Percentiles rank a stretch among this genome's conserved stretches.
phyloP scores from a whole-genome alignment of 169 alveolate genomes.

The Eimeria sp. region DNA sequence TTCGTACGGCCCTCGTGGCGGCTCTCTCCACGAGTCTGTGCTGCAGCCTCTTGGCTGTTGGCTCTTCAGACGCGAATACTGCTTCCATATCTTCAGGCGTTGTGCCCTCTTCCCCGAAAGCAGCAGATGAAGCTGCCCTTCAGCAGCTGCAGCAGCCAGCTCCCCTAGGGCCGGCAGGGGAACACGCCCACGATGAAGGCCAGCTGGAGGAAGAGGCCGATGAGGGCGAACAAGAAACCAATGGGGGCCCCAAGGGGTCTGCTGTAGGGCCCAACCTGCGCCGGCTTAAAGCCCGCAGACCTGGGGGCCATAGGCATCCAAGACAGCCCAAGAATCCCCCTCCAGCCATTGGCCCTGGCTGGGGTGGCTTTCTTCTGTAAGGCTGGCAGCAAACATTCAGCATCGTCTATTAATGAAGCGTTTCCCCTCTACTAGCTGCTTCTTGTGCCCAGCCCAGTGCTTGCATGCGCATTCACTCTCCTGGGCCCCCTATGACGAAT shows the following conservation, averaged over 20 bases:
- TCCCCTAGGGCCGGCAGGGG: neutral
- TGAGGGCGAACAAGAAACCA: neutral
- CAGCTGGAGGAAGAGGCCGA: neutral
- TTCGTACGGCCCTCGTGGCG: slow-evolving; percentile 14
- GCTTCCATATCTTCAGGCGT: neutral
- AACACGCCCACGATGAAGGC: neutral
- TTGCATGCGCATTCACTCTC: neutral
- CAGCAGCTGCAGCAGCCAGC: neutral
- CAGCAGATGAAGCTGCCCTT: neutral
- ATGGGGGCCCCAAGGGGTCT: neutral
- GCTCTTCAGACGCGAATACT: neutral
- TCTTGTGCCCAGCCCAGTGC: neutral
- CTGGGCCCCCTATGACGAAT: neutral
- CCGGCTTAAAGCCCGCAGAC: slow-evolving; percentile 27
- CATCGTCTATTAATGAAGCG: neutral
- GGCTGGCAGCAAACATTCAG: neutral
- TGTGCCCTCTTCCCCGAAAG: neutral
- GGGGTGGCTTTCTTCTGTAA: slow-evolving; percentile 24
- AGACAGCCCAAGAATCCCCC: neutral
- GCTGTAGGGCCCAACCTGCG: slow-evolving; percentile 46
- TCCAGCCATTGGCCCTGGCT: neutral
- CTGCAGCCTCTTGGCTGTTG: slow-evolving; percentile 64
- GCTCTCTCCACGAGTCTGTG: slow-evolving; percentile 49
- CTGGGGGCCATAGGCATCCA: neutral
- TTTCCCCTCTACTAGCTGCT: neutral